phyloP scores from a whole-genome alignment of 805 yeast species.

The Starmerella ratchasimensis region DNA sequence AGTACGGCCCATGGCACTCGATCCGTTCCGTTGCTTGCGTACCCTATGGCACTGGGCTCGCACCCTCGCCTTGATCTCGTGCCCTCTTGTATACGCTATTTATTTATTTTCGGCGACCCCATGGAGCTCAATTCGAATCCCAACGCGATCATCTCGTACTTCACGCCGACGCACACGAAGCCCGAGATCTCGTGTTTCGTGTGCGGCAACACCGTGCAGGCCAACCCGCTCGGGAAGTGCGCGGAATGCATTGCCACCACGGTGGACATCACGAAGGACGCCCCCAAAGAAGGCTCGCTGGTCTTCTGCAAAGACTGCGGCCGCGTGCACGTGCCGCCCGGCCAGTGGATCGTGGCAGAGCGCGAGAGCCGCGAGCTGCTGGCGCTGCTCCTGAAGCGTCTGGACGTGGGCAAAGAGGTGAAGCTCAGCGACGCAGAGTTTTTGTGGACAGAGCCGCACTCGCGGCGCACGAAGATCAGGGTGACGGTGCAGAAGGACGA shows the following conservation, averaged over 20 bases:
- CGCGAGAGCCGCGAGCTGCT: conserved; percentile 77
- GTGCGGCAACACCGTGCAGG: conserved; percentile 95
- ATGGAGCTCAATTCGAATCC: too few relatives aligned
- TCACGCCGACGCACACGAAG: conserved; percentile 29
- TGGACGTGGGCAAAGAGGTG: conserved; percentile 70
- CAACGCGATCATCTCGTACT: conserved; percentile 18
- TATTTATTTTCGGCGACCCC: too few relatives aligned
- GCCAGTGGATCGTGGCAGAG: conserved; percentile 80
- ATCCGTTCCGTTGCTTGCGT: too few relatives aligned
- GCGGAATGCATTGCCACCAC: conserved; percentile 84
- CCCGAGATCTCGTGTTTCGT: conserved; percentile 87
- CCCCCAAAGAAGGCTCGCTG: conserved; percentile 68
- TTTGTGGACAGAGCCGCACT: conserved; percentile 98
- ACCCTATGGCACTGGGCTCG: too few relatives aligned
- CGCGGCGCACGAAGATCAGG: conserved; percentile 82
- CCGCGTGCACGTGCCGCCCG: conserved; percentile 82
- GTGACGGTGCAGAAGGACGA: conserved; percentile 96
- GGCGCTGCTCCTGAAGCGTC: conserved; percentile 72
- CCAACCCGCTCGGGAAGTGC: conserved; percentile 89
- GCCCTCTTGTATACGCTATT: too few relatives aligned
- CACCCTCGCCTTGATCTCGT: too few relatives aligned
- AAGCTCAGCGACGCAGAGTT: conserved; percentile 86
- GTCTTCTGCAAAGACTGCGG: conserved; percentile 95
- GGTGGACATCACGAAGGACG: conserved; percentile 82
- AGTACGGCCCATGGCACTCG: too few relatives aligned